phyloP scores from a whole-genome alignment of 371 early-diverging fungal genomes.

The Coemansia sp. region DNA sequence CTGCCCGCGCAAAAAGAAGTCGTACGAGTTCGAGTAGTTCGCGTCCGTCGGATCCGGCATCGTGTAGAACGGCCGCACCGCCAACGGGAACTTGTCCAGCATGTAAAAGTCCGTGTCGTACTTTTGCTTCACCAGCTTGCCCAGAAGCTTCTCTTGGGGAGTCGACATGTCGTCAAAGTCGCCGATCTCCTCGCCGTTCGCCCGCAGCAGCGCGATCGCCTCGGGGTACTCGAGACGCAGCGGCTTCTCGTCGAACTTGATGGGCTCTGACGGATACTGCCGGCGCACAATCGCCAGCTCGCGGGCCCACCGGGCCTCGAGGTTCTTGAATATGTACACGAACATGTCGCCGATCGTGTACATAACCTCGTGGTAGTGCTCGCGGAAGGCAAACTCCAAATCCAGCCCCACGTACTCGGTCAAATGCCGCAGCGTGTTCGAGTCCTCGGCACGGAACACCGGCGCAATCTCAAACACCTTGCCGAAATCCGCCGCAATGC shows the following conservation, averaged over 20 bases:
- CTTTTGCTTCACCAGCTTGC: conserved; percentile 91
- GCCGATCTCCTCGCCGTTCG: conserved; percentile 86
- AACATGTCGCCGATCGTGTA: conserved; percentile 92
- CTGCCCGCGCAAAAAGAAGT: conserved; percentile 99
- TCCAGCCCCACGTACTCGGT: conserved; percentile 99
- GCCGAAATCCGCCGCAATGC: conserved; percentile 97
- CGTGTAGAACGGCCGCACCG: conserved; percentile 99
- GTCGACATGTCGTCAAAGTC: conserved; percentile 96
- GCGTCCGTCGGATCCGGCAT: conserved; percentile 92
- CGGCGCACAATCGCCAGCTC: conserved; percentile 89
- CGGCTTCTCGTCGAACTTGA: conserved; percentile 85
- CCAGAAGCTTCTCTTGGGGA: conserved; percentile 91
- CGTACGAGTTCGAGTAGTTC: conserved; percentile 98
- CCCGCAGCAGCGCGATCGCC: conserved; percentile 90
- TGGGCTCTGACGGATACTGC: conserved; percentile 93
- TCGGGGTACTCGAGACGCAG: conserved; percentile 88
- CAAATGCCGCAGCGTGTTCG: conserved; percentile 99
- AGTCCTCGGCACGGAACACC: conserved; percentile 99
- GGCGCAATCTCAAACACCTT: conserved; percentile 99
- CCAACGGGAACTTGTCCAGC: conserved; percentile 98
- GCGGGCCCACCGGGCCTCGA: conserved; percentile 75
- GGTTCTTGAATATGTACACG: conserved; percentile 85
- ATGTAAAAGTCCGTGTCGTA: conserved; percentile 99
- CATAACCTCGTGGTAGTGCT: conserved; percentile 97
- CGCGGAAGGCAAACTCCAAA: conserved; percentile 99